These are phyloP conservation scores for Podaxis sp. DNA, from an alignment of 768 basidiomycete genomes.

Conservation along the genomic window DNA sequence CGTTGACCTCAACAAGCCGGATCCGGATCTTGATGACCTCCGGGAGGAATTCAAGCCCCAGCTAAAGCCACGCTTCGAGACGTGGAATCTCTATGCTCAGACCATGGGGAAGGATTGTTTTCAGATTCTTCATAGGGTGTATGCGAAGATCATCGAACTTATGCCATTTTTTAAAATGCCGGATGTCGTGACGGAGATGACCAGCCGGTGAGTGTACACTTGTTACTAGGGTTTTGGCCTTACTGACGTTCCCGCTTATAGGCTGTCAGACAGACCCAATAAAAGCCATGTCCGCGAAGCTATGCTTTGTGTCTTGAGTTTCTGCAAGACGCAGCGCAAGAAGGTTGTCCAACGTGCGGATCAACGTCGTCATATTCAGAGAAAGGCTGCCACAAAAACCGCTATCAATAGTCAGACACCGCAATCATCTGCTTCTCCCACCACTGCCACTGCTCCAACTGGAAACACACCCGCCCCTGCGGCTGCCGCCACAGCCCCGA, in stretches of 20 bases:
- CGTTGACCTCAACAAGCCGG: conserved; percentile 49
- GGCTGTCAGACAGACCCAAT: conserved; percentile 53
- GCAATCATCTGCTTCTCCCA: not conserved
- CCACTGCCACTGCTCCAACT: not conserved
- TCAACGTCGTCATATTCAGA: conserved; percentile 22
- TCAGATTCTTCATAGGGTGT: conserved; percentile 38
- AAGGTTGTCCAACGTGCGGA: conserved; percentile 22
- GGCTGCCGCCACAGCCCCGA: not conserved
- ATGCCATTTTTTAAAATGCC: conserved; percentile 58
- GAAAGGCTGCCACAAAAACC: conserved; percentile 18
- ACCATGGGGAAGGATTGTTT: conserved; percentile 37
- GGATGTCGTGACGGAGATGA: conserved; percentile 61
- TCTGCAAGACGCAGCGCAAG: conserved; percentile 52
- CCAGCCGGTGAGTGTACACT: conserved; percentile 39
- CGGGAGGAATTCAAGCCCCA: conserved; percentile 61
- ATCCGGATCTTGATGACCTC: conserved; percentile 60
- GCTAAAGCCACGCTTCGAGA: conserved; percentile 55
- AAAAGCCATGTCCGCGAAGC: conserved; percentile 54
- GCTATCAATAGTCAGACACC: not conserved
- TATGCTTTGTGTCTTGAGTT: conserved; percentile 44
- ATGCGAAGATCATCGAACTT: conserved; percentile 41
- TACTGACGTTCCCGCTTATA: conserved; percentile 21
- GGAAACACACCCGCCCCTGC: not conserved
- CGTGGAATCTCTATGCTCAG: conserved; percentile 48
- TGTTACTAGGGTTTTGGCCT: not conserved